Conservation (phyloP, 2,329 filamentous ascomycete genomes). For the Rhytidhysteron rufulum region DNA sequence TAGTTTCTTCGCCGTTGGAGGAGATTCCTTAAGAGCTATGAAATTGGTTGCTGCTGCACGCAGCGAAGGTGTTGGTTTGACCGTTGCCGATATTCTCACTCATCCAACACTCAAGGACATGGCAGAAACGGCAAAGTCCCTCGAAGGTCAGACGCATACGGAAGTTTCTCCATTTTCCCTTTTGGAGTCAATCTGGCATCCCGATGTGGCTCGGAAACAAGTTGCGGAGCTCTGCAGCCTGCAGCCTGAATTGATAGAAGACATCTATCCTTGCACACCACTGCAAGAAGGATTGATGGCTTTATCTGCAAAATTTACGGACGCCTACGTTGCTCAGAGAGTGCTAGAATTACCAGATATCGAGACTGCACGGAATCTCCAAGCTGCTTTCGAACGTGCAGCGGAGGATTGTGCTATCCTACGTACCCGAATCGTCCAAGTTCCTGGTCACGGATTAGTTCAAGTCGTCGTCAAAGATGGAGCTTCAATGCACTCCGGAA, state of each 20-base stretch:
- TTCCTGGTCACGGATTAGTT: constrained; percentile 32
- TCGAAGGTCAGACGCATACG: constrained; percentile 13
- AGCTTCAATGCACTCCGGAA: constrained; percentile 23
- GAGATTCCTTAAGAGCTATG: constrained; percentile 60
- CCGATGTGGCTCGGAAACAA: constrained; percentile 32
- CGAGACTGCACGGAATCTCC: constrained; percentile 28
- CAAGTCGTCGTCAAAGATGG: constrained; percentile 35
- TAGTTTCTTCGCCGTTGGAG: constrained; percentile 59
- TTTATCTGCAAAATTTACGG: constrained; percentile 32
- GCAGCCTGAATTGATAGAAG: constrained; percentile 25
- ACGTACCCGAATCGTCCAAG: constrained; percentile 38
- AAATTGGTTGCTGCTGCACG: constrained; percentile 55
- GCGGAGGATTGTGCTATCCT: constrained; percentile 31
- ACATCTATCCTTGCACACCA: constrained; percentile 41
- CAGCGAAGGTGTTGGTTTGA: constrained; percentile 46
- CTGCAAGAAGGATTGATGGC: constrained; percentile 41
- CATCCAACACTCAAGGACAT: constrained; percentile 44
- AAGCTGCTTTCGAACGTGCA: constrained; percentile 35
- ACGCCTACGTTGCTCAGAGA: constrained; percentile 38
- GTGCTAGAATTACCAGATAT: constrained; percentile 25
- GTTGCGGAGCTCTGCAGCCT: constrained; percentile 33
- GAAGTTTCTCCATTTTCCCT: constrained; percentile 33
- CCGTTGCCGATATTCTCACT: constrained; percentile 55
- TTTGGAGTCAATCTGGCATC: constrained; percentile 20
- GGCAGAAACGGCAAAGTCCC: constrained; percentile 34